These are phyloP conservation scores for Yarrowia yakushimensis DNA, from an alignment of 805 yeast species.

Conservation along the genomic window DNA sequence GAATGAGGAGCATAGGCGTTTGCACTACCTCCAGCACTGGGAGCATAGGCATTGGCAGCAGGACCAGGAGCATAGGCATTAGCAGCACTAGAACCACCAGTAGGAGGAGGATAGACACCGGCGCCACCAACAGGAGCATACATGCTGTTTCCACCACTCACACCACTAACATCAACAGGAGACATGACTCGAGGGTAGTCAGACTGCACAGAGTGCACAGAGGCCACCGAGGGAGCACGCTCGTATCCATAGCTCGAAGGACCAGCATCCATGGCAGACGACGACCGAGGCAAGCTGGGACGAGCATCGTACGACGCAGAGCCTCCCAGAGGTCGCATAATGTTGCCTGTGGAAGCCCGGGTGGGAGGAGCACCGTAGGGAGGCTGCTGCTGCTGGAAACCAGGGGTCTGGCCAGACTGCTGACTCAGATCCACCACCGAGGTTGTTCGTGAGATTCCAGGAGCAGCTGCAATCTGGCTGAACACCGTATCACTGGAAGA, in stretches of 20 bases:
- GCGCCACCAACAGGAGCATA: conserved; percentile 8
- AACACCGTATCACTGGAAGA: conserved; percentile 35
- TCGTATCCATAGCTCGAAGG: conserved; percentile 22
- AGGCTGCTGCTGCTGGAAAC: conserved; percentile 1
- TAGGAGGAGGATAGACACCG: neutral
- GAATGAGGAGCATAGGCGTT: conserved; percentile 5
- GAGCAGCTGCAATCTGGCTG: conserved; percentile 26
- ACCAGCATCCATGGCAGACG: conserved; percentile 42
- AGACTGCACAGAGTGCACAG: conserved; percentile 13
- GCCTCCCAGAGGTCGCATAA: conserved; percentile 48
- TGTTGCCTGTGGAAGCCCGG: conserved; percentile 32
- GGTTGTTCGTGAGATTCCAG: conserved; percentile 18
- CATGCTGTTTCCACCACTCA: neutral
- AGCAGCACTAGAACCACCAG: conserved; percentile 32
- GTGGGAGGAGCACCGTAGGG: conserved; percentile 13
- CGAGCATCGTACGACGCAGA: conserved; percentile 59
- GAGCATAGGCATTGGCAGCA: neutral
- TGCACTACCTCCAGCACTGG: too few relatives aligned
- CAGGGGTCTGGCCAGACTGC: neutral
- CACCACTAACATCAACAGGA: conserved; percentile 29
- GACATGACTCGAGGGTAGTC: conserved; percentile 18
- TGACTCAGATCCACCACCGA: conserved; percentile 24
- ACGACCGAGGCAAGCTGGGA: conserved; percentile 61
- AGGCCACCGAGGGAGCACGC: conserved; percentile 10
- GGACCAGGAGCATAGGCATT: conserved; percentile 29